phyloP scores from a whole-genome alignment of 2,329 filamentous ascomycete genomes.

The Ophiostoma montium region DNA sequence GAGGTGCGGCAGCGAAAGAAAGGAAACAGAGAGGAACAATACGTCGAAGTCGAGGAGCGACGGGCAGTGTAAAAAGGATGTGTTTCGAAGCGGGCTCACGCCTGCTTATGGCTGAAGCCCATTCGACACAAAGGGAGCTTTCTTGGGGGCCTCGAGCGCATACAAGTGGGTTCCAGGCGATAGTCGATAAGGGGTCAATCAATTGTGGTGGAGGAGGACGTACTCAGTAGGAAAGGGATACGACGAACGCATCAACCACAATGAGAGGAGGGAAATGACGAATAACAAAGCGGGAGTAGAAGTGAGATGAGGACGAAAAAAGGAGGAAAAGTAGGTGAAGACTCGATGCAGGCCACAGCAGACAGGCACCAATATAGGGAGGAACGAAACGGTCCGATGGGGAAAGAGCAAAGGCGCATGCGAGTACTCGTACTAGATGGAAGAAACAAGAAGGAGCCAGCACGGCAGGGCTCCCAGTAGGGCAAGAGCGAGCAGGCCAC shows the following conservation, averaged over 20 bases:
- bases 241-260: neutral
- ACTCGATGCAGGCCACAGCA: neutral
- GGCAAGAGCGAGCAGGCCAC: too few species aligned
- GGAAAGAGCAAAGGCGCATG: neutral
- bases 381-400: neutral
- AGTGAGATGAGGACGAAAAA: neutral
- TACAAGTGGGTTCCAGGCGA: neutral
- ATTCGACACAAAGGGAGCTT: neutral
- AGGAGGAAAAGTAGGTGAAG: neutral
- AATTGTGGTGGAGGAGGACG: neutral
- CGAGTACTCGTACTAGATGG: neutral
- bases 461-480: too few species aligned
- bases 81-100: too few species aligned
- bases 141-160: neutral
- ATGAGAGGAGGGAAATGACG: neutral
- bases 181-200: neutral
- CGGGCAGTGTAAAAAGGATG: too few species aligned
- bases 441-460: neutral
- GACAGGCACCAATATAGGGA: neutral
- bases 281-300: neutral
- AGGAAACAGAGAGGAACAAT: too few species aligned
- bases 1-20: slow-evolving; percentile 21
- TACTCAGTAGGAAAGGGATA: neutral
- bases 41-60: too few species aligned
- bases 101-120: neutral